These are phyloP conservation scores for Entomortierella lignicola DNA, from an alignment of 192 early-diverging fungal species.

Conservation along the genomic window DNA sequence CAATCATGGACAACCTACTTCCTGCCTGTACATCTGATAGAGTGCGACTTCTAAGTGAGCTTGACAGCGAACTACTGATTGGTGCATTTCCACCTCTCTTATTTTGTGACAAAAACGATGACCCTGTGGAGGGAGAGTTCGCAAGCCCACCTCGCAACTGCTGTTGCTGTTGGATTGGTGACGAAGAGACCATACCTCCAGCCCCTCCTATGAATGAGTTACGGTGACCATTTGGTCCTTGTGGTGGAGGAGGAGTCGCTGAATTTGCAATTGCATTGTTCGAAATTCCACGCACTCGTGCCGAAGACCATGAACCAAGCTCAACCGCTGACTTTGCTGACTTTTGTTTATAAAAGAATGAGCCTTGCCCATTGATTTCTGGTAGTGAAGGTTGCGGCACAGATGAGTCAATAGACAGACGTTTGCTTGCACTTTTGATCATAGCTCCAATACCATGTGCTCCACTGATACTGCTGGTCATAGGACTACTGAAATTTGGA, in stretches of 20 bases:
- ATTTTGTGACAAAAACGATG: slow-evolving; percentile 11
- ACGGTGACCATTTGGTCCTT: not conserved
- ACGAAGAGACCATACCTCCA: not conserved
- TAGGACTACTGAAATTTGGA: slow-evolving; percentile 4
- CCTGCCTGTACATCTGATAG: slow-evolving; percentile 33
- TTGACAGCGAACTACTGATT: slow-evolving; percentile 3
- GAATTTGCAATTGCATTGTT: not conserved
- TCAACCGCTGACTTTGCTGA: slow-evolving; percentile 32
- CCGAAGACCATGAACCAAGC: slow-evolving; percentile 28
- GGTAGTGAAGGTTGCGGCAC: not conserved
- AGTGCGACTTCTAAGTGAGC: slow-evolving; percentile 21
- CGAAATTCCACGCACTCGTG: slow-evolving; percentile 14
- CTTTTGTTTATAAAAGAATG: slow-evolving; percentile 49
- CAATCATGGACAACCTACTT: slow-evolving; percentile 9
- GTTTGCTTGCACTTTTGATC: slow-evolving; percentile 46
- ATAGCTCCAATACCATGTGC: slow-evolving; percentile 20
- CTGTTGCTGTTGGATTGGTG: slow-evolving; percentile 1
- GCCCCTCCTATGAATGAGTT: slow-evolving; percentile 1
- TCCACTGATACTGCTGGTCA: slow-evolving; percentile 6
- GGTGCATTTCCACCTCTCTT: slow-evolving; percentile 18
- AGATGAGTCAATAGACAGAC: slow-evolving; percentile 37
- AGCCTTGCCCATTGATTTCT: not conserved
- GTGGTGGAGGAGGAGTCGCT: slow-evolving; percentile 7
- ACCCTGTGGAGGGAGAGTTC: slow-evolving; percentile 5
- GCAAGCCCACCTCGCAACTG: not conserved